Conservation (phyloP, 352 stramenopile species). For the Pythium biforme region DNA sequence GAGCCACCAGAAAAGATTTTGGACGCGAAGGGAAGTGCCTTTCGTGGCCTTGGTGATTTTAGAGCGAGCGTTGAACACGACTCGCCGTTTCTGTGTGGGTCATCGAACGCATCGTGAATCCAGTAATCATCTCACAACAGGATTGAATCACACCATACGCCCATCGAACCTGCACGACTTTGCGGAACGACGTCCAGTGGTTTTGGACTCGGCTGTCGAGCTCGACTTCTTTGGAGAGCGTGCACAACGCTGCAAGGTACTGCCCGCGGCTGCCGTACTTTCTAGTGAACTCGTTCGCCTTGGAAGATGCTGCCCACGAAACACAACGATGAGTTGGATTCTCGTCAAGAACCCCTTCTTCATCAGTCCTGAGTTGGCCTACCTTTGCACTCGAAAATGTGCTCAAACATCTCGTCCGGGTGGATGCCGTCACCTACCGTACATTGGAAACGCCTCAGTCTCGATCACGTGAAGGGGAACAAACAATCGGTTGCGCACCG, state of each 20-base stretch:
- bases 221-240: conserved; percentile 44
- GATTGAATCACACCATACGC: too few species aligned
- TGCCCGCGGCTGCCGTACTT: conserved; percentile 50
- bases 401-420: conserved; percentile 43
- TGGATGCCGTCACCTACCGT: conserved; percentile 59
- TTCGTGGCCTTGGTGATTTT: conserved; percentile 22
- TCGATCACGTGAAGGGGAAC: background rate
- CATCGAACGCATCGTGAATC: too few species aligned
- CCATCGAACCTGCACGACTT: conserved; percentile 31
- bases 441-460: background rate
- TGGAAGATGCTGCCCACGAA: conserved; percentile 40
- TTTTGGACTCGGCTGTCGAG: conserved; percentile 59
- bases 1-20: conserved; percentile 59
- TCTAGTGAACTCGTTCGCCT: background rate
- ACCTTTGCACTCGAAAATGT: conserved; percentile 53
- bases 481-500: conserved; percentile 37
- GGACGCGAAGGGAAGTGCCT: conserved; percentile 52
- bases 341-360: background rate
- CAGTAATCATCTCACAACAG: background rate
- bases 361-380: background rate
- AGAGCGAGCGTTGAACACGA: conserved; percentile 57
- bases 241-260: conserved; percentile 48
- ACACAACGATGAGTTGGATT: background rate
- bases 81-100: conserved; percentile 42
- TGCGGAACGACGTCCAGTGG: conserved; percentile 63